Base-by-base conservation (phyloP, 2,329 filamentous ascomycete species). In the Phaeosphaeriaceae sp. region DNA sequence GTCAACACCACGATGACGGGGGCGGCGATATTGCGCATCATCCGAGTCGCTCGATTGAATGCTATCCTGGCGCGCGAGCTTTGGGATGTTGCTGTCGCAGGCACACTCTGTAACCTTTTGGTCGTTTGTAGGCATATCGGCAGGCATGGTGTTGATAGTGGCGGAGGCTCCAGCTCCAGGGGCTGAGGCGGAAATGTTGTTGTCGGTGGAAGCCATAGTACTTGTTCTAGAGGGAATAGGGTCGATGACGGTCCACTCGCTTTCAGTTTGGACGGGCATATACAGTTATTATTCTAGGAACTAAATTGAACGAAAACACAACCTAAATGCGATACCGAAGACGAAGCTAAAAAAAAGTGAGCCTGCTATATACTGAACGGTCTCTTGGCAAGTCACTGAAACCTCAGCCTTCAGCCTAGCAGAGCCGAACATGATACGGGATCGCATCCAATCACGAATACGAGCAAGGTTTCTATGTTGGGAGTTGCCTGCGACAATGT, bases 181-280 rank as follows among this genome's bases (percentile, higher is more conserved):
- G 29, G 45, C 42, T 4, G 46, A n/a, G 28, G 41, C 35, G 40
- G 36, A 20, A 37, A 42, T 32, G 7, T 46, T 21, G 39, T 43
- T 43, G 36, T 43, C 30, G 11, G 53, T 23, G 41, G 54, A 48
- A 35, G 41, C 38, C 29, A 48, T 36, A 46, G 46, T 39, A 12
- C 12, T 7, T 18, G 36, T 40, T 5, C n/a, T 42, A 23, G 29
- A 35, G 28, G 34, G 11, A 17, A 23, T 48, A 32, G 42, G 49
- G 34, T 53, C 43, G 33, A 65, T 48, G 37, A 58, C 15, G 29
- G 57, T 55, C 60, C 58, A 65, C 49, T 60, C 56, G 34, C 56
- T 47, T 3, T 60, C 58, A n/a, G 42, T 48, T 9, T 47, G 30
- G n/a, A 52, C 49, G 54, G 45, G 59, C 60, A 64, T 64, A 42